These are phyloP conservation scores for Paxillus rubicundulus DNA, from an alignment of 768 basidiomycete species.

Conservation along the genomic window DNA sequence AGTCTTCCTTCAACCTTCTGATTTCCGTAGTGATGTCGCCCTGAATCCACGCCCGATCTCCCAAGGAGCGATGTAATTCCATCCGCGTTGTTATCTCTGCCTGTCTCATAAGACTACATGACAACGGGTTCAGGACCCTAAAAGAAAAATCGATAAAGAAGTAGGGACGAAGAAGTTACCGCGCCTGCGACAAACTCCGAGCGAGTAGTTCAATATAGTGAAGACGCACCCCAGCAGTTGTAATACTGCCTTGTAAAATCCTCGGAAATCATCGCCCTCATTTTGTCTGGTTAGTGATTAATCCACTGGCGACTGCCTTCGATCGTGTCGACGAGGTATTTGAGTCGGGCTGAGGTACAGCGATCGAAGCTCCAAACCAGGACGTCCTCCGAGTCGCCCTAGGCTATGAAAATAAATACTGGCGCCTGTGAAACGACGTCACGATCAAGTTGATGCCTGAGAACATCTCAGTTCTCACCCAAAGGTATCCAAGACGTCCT, in stretches of 20 bases:
- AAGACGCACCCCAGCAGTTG: too few species aligned
- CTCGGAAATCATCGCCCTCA: neutral
- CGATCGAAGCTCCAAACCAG: neutral
- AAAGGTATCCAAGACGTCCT: too few species aligned
- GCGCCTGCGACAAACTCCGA: too few species aligned
- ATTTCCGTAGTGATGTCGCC: neutral
- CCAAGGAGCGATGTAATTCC: neutral
- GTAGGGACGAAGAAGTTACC: too few species aligned
- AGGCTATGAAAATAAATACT: neutral
- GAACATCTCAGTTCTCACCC: neutral
- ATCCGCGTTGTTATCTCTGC: neutral
- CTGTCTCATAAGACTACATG: neutral
- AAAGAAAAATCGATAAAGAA: too few species aligned
- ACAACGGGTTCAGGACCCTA: neutral
- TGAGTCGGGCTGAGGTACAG: neutral
- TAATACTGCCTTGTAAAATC: neutral
- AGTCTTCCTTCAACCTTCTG: neutral
- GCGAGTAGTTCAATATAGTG: too few species aligned
- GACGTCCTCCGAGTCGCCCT: neutral
- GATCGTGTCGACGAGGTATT: neutral
- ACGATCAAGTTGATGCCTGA: neutral
- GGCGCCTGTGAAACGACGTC: neutral
- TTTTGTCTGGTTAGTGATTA: neutral
- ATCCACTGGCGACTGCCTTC: neutral
- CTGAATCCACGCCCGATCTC: neutral